phyloP scores from a whole-genome alignment of 2,329 filamentous ascomycete genomes.

The Thielaviopsis ethacetica region DNA sequence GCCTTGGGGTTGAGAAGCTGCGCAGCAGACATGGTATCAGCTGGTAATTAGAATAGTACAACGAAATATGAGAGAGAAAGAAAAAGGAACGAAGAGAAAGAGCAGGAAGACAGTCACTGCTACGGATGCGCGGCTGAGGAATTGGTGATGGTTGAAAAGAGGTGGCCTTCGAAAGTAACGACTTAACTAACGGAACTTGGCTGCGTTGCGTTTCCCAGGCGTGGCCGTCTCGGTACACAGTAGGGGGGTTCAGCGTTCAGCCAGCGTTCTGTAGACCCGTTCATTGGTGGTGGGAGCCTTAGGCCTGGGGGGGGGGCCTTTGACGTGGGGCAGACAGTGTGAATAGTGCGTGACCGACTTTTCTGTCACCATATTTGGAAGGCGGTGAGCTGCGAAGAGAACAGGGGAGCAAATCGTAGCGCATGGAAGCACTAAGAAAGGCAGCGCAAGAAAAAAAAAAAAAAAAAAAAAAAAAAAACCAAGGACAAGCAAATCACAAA shows the following conservation, averaged over 20 bases:
- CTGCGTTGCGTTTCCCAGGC: background rate
- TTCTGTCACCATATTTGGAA: background rate
- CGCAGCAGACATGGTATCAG: conserved; percentile 67
- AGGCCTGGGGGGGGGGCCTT: background rate
- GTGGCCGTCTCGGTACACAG: background rate
- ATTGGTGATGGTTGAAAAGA: conserved; percentile 7
- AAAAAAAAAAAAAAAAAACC: background rate
- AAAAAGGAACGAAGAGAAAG: background rate
- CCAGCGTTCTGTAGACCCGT: background rate
- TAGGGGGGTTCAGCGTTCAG: background rate
- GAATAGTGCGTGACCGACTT: background rate
- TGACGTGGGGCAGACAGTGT: background rate
- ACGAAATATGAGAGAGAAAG: conserved; percentile 14
- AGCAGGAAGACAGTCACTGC: conserved; percentile 2
- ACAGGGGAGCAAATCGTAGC: background rate
- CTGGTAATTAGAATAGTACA: conserved; percentile 25
- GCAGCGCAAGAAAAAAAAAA: background rate
- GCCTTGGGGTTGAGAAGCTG: conserved; percentile 98
- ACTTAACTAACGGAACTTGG: background rate
- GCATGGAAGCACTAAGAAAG: background rate
- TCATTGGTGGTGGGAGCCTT: background rate
- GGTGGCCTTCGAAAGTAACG: conserved; percentile 1
- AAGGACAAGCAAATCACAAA: background rate
- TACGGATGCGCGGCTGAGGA: conserved; percentile 4
- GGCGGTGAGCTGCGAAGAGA: background rate